Evolutionary conservation across 345 rosid genomes (phyloP), one percentile per base, ranked within the genome.

Genomic region (Populus alba): DNA sequence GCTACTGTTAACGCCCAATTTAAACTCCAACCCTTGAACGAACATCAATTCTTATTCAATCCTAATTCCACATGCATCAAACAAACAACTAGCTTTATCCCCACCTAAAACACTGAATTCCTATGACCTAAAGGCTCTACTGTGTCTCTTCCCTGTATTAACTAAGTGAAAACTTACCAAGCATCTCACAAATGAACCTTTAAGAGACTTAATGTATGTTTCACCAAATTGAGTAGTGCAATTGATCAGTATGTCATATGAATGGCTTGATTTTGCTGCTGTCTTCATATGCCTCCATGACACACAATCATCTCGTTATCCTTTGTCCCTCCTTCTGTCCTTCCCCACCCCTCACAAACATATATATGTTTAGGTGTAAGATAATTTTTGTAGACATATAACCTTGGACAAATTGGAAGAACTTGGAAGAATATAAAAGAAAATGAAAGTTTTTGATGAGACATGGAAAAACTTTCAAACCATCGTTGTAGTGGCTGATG

Each of bases 401-500:
- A 13, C 45, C 51, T 47, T 47, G 18, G 16, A 47, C 16, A 13
- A 47, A 47, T 47, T 47, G 51, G 51, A 47, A 15, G 73, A 53
- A 25, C 2, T 16, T 8, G 35, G 37, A 53, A 17, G n/a, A 66
- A 33, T 29, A 65, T 4, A 43, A 22, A 6, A 73, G 27, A 15
- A 20, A n/a, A 55, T n/a, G 5, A 35, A 12, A 22, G n/a, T n/a
- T 25, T 8, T 25, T 51, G 66, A 49, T 68, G 38, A 74, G 57
- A 59, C 69, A 67, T 66, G n/a, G n/a, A 65, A 9, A n/a, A 41
- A 53, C 11, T 13, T 47, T 47, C 45, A 13, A 68, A 59, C 61
- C 70, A 73, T 57, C 55, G 11, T 41, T 41, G 22, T 76, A 45
- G 53, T 25, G 81, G 82, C 88, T 86, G 70, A 85, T 83, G 13